phyloP scores from a whole-genome alignment of 495 filamentous ascomycete genomes.

The Xylaria intraflava region DNA sequence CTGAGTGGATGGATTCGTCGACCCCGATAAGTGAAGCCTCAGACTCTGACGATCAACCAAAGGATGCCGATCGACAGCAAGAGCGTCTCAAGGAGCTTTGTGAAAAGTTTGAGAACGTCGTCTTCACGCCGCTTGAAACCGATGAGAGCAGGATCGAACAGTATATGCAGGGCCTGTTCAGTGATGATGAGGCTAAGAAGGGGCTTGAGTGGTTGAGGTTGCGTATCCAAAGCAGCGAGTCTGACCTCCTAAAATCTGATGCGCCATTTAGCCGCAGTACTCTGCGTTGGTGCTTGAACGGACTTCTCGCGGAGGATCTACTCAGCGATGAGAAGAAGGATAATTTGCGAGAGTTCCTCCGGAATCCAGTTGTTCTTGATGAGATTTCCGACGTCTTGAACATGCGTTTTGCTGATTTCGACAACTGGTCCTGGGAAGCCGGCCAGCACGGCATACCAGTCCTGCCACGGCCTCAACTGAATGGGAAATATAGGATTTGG shows the following conservation, averaged over 20 bases:
- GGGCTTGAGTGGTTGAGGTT: slow-evolving; percentile 20
- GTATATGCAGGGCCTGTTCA: slow-evolving; percentile 52
- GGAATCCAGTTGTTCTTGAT: slow-evolving; percentile 46
- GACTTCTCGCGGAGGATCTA: slow-evolving; percentile 53
- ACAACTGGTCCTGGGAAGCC: slow-evolving; percentile 55
- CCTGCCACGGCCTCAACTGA: slow-evolving; percentile 57
- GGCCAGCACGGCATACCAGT: slow-evolving; percentile 45
- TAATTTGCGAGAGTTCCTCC: slow-evolving; percentile 54
- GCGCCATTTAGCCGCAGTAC: slow-evolving; percentile 25
- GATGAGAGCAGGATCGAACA: slow-evolving; percentile 39
- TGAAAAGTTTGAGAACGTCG: slow-evolving; percentile 51
- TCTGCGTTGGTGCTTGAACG: slow-evolving; percentile 38
- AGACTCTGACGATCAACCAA: slow-evolving; percentile 19
- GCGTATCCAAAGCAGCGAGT: neutral
- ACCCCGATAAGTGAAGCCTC: slow-evolving; percentile 15
- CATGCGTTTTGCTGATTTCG: slow-evolving; percentile 55
- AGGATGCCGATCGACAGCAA: slow-evolving; percentile 36
- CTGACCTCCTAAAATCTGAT: neutral
- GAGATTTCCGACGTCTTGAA: slow-evolving; percentile 65
- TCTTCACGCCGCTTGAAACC: slow-evolving; percentile 47
- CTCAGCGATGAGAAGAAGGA: slow-evolving; percentile 55
- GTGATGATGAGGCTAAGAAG: slow-evolving; percentile 30
- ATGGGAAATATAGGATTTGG: slow-evolving; percentile 60
- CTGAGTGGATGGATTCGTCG: slow-evolving; percentile 50
- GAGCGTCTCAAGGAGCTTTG: slow-evolving; percentile 46